These are phyloP conservation scores for Styphnolobium japonicum DNA, from an alignment of 306 rosid species.

Conservation along the genomic window DNA sequence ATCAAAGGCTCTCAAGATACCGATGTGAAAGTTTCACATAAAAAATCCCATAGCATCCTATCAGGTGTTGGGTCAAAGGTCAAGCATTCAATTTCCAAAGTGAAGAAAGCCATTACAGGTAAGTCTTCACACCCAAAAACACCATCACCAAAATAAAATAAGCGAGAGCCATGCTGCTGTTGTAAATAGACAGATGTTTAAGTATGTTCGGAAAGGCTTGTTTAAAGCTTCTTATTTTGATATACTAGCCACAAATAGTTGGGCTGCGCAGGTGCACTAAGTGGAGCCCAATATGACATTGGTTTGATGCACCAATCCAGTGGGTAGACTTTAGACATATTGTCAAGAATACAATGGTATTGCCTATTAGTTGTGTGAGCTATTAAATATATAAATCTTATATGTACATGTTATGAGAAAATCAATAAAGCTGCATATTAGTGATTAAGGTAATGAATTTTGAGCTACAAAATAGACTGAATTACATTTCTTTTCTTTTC, in stretches of 20 bases:
- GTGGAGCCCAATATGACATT: no score
- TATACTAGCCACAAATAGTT: neutral
- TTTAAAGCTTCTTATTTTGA: neutral
- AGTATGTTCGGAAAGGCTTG: neutral
- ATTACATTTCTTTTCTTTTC: no score
- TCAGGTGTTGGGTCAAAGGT: conserved; percentile 74
- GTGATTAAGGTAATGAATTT: no score
- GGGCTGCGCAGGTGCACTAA: no score
- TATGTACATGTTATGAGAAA: no score
- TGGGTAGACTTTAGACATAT: no score
- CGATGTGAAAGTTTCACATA: conserved; percentile 40
- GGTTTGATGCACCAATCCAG: no score
- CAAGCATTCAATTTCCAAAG: conserved; percentile 74
- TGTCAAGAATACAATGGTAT: no score
- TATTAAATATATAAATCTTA: no score
- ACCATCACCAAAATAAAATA: conserved; percentile 26
- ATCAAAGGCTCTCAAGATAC: conserved; percentile 40
- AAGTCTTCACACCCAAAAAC: conserved; percentile 62
- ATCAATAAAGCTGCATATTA: no score
- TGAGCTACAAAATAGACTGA: no score
- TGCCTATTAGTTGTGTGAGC: no score
- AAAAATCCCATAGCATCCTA: conserved; percentile 57
- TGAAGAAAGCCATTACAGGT: conserved; percentile 67
- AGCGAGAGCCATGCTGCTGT: neutral
- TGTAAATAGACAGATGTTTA: conserved; percentile 3